phyloP scores from a whole-genome alignment of 345 rosid genomes.

The Melaleuca quinquenervia region DNA sequence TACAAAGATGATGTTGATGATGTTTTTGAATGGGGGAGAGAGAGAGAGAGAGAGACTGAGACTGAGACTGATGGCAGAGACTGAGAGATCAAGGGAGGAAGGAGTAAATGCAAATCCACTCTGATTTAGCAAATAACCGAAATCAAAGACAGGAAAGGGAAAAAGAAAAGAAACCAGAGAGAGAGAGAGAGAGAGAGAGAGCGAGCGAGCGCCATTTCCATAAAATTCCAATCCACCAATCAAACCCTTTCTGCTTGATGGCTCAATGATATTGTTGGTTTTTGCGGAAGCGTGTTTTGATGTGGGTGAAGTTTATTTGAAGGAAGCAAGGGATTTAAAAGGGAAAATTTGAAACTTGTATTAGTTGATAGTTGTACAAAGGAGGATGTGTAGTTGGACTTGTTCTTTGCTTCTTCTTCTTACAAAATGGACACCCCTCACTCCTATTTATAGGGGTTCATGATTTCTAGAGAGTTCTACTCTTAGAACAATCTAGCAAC shows the following conservation, averaged over 20 bases:
- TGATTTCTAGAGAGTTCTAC: too few relatives aligned
- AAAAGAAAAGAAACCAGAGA: background rate
- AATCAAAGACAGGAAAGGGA: background rate
- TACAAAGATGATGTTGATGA: background rate
- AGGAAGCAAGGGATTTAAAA: too few relatives aligned
- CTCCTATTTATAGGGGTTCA: too few relatives aligned
- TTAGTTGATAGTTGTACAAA: too few relatives aligned
- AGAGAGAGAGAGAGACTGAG: background rate
- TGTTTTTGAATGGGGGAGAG: background rate
- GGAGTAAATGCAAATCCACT: conserved; percentile 2
- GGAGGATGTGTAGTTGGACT: too few relatives aligned
- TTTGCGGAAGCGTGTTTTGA: too few relatives aligned
- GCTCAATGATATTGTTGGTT: too few relatives aligned
- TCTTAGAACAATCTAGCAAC: too few relatives aligned
- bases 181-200: background rate
- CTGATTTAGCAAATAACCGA: background rate
- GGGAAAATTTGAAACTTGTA: too few relatives aligned
- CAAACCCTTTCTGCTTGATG: background rate
- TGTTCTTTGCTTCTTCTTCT: too few relatives aligned
- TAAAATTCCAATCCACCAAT: background rate
- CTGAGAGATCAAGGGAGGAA: background rate
- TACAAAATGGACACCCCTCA: too few relatives aligned
- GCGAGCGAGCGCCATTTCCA: background rate
- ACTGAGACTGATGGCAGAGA: background rate
- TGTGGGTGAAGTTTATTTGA: too few relatives aligned